Base-by-base conservation (phyloP, 176 grass and related monocot species). In the Rhynchospora pubera region DNA sequence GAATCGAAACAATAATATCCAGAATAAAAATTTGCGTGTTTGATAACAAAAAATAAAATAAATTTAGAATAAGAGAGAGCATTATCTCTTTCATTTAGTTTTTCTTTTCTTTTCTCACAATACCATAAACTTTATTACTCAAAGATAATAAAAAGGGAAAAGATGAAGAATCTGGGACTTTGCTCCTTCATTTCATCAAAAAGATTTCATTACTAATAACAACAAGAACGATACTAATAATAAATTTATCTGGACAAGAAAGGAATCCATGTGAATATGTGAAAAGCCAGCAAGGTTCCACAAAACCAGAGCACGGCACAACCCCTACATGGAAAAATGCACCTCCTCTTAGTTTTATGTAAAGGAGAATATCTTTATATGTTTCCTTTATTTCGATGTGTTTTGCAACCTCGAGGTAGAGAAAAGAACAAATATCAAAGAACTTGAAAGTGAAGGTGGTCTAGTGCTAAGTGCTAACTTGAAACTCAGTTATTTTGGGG, bases 271-370 rank as follows among this genome's bases (percentile, higher is more conserved):
- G 13, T 26, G 48, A 52, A 30, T 32, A 53, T 55, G 72, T 30
- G 48, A 53, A 75, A 53, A 15, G 71, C 46, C 46, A 79, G 77
- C 56, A 80, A 80, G 61, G 15, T 60, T 62, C 56, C 77, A 44
- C 7, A 44, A 80, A 80, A 80, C 77, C 12, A 2, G 77, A 55
- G 76, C 52, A 79, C 76, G 26, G 18, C 4, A 13, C 50, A 58
- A 42, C 28, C 53, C n/a, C 30, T 18, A 23, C 75, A 30, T 39
- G 22, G 18, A 43, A 39, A 16, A 39, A 18, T 39, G 65, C 5
- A 9, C 65, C 65, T 39, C 14, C 6, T 44, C 42, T 70, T 30
- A 9, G 42, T 70, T 67, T n/a, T 16, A 44, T 44, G 28, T 7
- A 42, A 34, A 44, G 3, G 30, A 70, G 2, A 5, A 7, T 34